Base-by-base conservation (phyloP, 208 protist genomes). In the Vickermania ingenoplastis region DNA sequence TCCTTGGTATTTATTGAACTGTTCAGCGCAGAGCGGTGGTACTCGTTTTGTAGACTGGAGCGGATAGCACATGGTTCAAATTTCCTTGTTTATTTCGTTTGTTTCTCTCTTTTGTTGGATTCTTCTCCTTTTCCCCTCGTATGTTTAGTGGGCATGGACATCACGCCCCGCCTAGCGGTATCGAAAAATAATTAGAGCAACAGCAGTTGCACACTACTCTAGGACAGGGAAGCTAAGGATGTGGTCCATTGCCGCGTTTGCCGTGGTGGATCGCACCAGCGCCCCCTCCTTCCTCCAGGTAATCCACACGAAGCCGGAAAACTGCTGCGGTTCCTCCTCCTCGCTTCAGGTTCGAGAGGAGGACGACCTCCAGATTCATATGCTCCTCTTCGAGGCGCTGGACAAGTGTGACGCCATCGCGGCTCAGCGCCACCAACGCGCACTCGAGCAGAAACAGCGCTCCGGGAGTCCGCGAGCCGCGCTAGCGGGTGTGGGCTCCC, bases 191-290 rank as follows among this genome's bases (percentile, higher is more conserved):
- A n/a, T 45, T 45, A n/a, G 7, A 45, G 17, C 7, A 45, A 45
- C 7, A 45, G 11, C 36, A 45, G 17, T 17, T 45, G 11, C 36
- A 45, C 17, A 7, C 36, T n/a, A n/a, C 36, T 45, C 36, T 45
- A n/a, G 7, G 17, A 45, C 7, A 17, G 36, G 17, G 36, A 45
- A 17, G 36, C 36, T n/a, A 45, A 7, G 36, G 36, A 45, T 45
- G 36, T 93, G 86, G 83, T 81, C 82, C 5, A 76, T 93, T 22
- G 79, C 83, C 13, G 86, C 81, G 13, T 30, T 93, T 3, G 83
- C 81, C 3, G 63, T 93, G 24, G 73, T 90, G 36, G 78, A 82
- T 31, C 51, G 59, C 22, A 67, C 72, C 36, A 74, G 71, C 23
- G 74, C 57, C 11, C 86, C 82, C 27, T 73, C 90, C 5, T 69